Base-by-base conservation (phyloP, 306 rosid genomes). In the Alnus glutinosa region DNA sequence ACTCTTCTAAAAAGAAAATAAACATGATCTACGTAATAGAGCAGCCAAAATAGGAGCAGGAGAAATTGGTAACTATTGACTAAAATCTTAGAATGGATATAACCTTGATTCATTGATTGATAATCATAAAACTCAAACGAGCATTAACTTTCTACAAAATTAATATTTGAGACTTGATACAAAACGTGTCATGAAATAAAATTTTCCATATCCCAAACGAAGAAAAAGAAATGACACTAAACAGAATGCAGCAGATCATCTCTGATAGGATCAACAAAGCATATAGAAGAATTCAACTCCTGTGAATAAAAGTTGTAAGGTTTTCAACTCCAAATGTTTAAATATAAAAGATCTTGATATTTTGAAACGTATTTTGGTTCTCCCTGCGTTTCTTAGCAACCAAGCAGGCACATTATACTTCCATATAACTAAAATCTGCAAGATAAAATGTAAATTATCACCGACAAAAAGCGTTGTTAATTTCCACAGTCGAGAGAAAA, bases 181-280 rank as follows among this genome's bases (percentile, higher is more conserved):
- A 19, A 19, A 58, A 19, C 4, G 6, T 23, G 8, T 58, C 66
- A 58, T 9, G 19, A 58, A 23, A 58, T 7, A 58, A 8, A 28
- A 58, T 9, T 19, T 2, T 2, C 34, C 11, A 3, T 23, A 58
- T 23, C 11, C 36, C 66, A 78, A 77, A 2, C 51, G 81, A 75
- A 55, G 9, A 55, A 55, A 51, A 79, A 55, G 37, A 54, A 55
- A 30, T 50, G 28, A 6, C 13, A 36, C 19, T 70, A 34, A 37
- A 50, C 18, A n/a, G 9, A 54, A 63, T 55, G 47, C 77, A 80
- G 76, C 2, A 55, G 80, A 75, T 44, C 76, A 58, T 42, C 55
- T 78, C 58, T 59, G 75, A 79, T 76, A 37, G 75, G 83, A 87
- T 79, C 81, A 39, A 55, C 64, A 73, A 36, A 79, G 73, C 77